Percentiles rank a stretch among this genome's conserved stretches.
These are phyloP conservation scores for Penicillium sp. DNA, from an alignment of 2,329 filamentous ascomycete genomes.

Conservation along the genomic window DNA sequence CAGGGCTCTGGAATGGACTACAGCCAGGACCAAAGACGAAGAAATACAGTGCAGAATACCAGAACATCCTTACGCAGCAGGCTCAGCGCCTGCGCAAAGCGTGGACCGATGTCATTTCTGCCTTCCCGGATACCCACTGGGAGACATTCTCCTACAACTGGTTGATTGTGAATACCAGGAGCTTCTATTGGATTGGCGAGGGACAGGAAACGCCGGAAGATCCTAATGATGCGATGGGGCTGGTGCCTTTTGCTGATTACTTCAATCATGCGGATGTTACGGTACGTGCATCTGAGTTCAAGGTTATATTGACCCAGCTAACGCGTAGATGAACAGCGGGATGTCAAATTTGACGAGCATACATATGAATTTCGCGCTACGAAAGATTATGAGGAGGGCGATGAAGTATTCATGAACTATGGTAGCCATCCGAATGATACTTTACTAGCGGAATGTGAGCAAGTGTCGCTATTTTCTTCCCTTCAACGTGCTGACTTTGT, in stretches of 20 bases:
- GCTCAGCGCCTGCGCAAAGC: conserved; percentile 51
- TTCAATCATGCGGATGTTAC: conserved; percentile 47
- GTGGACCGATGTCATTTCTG: conserved; percentile 45
- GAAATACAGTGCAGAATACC: conserved; percentile 33
- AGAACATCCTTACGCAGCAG: conserved; percentile 50
- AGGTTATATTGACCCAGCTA: not conserved
- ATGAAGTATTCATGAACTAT: conserved; percentile 47
- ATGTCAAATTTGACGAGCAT: conserved; percentile 37
- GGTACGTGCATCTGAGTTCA: conserved; percentile 26
- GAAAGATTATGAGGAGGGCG: conserved; percentile 36
- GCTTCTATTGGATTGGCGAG: conserved; percentile 56
- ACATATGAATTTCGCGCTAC: conserved; percentile 37
- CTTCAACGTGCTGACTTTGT: not conserved
- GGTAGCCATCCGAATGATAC: conserved; percentile 45
- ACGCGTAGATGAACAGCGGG: conserved; percentile 28
- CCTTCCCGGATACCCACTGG: conserved; percentile 45
- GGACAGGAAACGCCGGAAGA: conserved; percentile 37
- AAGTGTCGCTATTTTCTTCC: not conserved
- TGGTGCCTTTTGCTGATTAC: conserved; percentile 48
- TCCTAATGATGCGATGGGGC: conserved; percentile 46
- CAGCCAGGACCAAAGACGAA: conserved; percentile 21
- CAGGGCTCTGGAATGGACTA: conserved; percentile 36
- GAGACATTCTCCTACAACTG: conserved; percentile 54
- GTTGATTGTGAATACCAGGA: conserved; percentile 60
- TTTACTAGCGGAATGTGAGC: conserved; percentile 44